These are phyloP conservation scores for Dissophora globulifera DNA, from an alignment of 192 early-diverging fungal genomes.

Conservation along the genomic window DNA sequence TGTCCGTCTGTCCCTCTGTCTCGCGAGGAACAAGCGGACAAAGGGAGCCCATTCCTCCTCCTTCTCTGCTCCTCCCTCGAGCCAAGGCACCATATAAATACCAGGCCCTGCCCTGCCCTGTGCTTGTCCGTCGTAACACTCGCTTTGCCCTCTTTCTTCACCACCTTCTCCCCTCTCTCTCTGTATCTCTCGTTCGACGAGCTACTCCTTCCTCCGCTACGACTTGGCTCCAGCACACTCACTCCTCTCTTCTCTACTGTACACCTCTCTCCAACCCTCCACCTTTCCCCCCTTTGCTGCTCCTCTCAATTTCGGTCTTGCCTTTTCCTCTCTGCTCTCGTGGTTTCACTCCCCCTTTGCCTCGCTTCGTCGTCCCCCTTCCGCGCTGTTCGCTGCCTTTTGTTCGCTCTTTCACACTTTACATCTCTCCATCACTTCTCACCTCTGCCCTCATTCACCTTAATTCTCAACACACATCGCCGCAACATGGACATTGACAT, in stretches of 20 bases:
- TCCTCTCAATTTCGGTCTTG: not conserved
- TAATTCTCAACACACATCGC: not conserved
- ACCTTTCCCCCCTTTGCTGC: not conserved
- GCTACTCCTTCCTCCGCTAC: not conserved
- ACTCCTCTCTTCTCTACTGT: no score
- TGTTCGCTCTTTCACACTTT: not conserved
- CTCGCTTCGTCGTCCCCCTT: not conserved
- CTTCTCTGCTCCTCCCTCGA: not conserved
- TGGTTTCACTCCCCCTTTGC: not conserved
- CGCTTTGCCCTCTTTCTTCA: no score
- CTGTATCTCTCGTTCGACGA: not conserved
- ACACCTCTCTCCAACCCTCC: not conserved
- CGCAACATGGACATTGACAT: constrained; percentile 22
- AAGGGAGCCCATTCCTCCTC: not conserved
- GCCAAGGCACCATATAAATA: constrained; percentile 14
- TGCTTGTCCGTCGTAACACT: not conserved
- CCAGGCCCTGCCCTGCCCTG: not conserved
- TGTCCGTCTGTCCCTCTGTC: no score
- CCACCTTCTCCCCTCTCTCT: not conserved
- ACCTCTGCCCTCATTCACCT: not conserved
- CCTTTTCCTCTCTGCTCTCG: not conserved
- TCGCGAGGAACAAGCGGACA: no score
- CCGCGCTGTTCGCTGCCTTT: not conserved
- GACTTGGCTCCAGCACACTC: not conserved
- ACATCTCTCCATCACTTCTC: not conserved